phyloP scores from a whole-genome alignment of 2,329 filamentous ascomycete genomes.

The Sporothrix protearum region DNA sequence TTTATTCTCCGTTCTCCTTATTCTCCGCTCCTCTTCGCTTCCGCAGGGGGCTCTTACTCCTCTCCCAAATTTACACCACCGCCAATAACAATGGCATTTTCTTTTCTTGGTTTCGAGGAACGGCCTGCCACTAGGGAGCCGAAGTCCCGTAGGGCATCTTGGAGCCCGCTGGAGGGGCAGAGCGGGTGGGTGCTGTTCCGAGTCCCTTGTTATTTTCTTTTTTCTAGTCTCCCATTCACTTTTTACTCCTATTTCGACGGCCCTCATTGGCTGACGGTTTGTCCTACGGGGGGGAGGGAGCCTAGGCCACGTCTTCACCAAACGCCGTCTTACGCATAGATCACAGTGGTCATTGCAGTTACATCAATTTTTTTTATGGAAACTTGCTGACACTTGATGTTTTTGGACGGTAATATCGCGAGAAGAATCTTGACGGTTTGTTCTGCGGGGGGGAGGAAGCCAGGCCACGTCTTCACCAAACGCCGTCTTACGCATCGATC shows the following conservation, averaged over 20 bases:
- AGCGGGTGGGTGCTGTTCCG: neutral
- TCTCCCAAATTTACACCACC: too few relatives aligned
- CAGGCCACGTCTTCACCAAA: neutral
- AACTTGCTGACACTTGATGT: neutral
- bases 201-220: neutral
- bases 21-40: neutral
- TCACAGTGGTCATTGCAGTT: too few relatives aligned
- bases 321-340: too few relatives aligned
- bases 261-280: neutral
- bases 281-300: neutral
- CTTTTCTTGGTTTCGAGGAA: slow-evolving; percentile 4
- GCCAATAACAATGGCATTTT: neutral
- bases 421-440: neutral
- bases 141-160: neutral
- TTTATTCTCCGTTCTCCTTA: neutral
- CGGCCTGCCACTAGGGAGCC: slow-evolving; percentile 5
- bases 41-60: too few relatives aligned
- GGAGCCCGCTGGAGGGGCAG: neutral
- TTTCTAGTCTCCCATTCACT: neutral
- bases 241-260: neutral
- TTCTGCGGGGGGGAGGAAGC: neutral
- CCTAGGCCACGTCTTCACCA: neutral
- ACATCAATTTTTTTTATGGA: neutral
- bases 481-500: too few relatives aligned
- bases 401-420: neutral